Evolutionary conservation across 169 alveolate species (phyloP).

Genomic region (Cryptosporidium andersoni): DNA sequence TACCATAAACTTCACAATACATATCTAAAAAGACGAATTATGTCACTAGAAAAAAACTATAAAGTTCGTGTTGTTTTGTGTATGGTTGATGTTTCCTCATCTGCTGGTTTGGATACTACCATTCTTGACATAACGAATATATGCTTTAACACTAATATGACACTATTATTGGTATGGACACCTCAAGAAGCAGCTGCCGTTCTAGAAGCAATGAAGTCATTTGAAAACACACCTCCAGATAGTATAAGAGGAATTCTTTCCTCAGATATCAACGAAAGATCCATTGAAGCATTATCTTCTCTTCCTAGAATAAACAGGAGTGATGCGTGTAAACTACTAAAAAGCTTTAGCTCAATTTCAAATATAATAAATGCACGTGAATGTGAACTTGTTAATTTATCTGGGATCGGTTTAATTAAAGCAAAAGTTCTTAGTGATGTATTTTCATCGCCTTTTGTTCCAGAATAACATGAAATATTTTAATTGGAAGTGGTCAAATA

Average conservation of each 20-base stretch:
- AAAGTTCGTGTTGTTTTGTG: conserved; percentile 59
- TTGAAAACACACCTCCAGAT: conserved; percentile 67
- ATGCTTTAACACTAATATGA: conserved; percentile 46
- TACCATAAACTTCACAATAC: conserved; percentile 73
- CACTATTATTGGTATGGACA: conserved; percentile 63
- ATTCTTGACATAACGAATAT: conserved; percentile 40
- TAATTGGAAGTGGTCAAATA: neutral
- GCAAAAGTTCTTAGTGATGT: conserved; percentile 48
- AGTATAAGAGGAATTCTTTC: conserved; percentile 56
- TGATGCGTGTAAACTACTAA: conserved; percentile 71
- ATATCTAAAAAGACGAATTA: conserved; percentile 68
- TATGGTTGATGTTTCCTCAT: conserved; percentile 58
- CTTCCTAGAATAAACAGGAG: conserved; percentile 72
- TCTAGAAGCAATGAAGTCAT: conserved; percentile 70
- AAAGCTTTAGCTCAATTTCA: conserved; percentile 71
- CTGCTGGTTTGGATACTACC: conserved; percentile 48
- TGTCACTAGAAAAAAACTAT: conserved; percentile 68
- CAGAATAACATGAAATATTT: neutral
- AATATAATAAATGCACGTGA: conserved; percentile 54
- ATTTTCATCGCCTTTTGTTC: conserved; percentile 8
- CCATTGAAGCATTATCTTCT: conserved; percentile 69
- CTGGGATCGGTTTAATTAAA: conserved; percentile 72
- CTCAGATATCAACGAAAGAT: conserved; percentile 45
- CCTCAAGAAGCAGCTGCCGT: conserved; percentile 72
- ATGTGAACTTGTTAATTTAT: conserved; percentile 66